A percentile compares a stretch with the other conserved stretches of the same genome.
Conservation (phyloP, 1,284 basidiomycete species). For the Athelia psychrophila region DNA sequence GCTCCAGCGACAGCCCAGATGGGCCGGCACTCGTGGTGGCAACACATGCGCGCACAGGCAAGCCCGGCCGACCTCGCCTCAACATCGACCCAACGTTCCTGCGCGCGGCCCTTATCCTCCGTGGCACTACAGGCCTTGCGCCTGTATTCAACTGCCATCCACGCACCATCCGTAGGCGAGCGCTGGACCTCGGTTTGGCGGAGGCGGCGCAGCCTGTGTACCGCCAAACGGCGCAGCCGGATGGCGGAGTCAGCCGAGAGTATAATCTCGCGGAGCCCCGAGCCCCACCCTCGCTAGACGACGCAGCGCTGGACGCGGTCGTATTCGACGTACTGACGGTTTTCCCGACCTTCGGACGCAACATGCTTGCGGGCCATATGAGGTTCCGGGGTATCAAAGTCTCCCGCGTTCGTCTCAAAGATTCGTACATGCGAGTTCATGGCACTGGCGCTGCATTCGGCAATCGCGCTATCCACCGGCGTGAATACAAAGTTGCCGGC, state of each 20-base stretch:
- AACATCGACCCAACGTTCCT: conserved; percentile 27
- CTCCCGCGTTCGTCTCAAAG: conserved; percentile 10
- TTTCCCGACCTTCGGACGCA: conserved; percentile 16
- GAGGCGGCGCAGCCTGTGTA: conserved; percentile 24
- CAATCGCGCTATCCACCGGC: conserved; percentile 7
- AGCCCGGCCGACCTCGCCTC: conserved; percentile 22
- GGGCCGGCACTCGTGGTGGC: conserved; percentile 9
- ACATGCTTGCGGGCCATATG: conserved; percentile 19
- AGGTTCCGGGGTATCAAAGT: conserved; percentile 11
- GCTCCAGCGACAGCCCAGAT: conserved; percentile 19
- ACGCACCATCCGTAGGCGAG: neutral
- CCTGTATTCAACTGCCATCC: neutral
- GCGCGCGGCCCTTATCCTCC: conserved; percentile 7
- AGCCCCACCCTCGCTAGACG: conserved; percentile 17
- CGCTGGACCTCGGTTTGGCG: conserved; percentile 2
- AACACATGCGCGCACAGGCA: conserved; percentile 12
- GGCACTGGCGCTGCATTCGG: conserved; percentile 7
- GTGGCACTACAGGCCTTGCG: neutral
- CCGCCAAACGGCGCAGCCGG: conserved; percentile 7
- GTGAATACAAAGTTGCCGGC: conserved; percentile 24
- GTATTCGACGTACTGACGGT: conserved; percentile 6
- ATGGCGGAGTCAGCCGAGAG: conserved; percentile 1
- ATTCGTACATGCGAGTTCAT: conserved; percentile 11
- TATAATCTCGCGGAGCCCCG: conserved; percentile 16
- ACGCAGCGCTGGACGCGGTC: conserved; percentile 17